Base-by-base conservation (phyloP, 139 green algal species). In the Diplosphaera chodatii region DNA sequence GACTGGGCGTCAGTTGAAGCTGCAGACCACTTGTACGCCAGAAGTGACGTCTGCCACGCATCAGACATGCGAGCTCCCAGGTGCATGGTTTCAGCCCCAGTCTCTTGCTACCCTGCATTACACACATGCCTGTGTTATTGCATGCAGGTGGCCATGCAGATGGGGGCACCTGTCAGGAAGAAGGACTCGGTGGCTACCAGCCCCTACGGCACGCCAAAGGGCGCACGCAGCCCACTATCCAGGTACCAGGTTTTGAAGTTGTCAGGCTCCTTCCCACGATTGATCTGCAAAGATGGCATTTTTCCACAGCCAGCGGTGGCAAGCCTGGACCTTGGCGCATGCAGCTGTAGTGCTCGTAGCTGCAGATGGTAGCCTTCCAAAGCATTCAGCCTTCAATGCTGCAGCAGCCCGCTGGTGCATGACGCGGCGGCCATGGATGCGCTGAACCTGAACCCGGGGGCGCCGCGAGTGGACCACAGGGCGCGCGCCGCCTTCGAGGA, bases 131-230 rank as follows among this genome's bases (percentile, higher is more conserved):
- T n/a, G n/a, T n/a, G 37, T 13, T 48, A 13, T 13, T 8, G 10
- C 37, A 48, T 13, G 37, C 62, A 77, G 32, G 78, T 79, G 66
- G 62, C 71, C 15, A 84, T 82, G 41, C 77, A 79, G 66, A 59
- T 82, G 64, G 66, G 75, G 16, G 64, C 64, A 16, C 74, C 75
- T 40, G 66, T 84, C 71, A 75, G 68, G 18, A 85, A 82, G 71
- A 73, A 70, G 56, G 70, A 75, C 28, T 40, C 62, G 20, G 37
- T 48, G 37, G 37, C 37, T 48, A 66, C 77, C 3, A 81, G 79
- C 37, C 81, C 81, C 1, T 86, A 86, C 32, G 82, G 82, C 63
- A 87, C 82, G 28, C 82, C 82, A 18, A 84, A 83, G 40, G 55
- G 62, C 21, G 21, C 28, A 40, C 72, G 73, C 64, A 78, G 70